Evolutionary conservation across 176 grass and related monocot species (phyloP).

Genomic region (bread wheat (Triticum aestivum)): DNA sequence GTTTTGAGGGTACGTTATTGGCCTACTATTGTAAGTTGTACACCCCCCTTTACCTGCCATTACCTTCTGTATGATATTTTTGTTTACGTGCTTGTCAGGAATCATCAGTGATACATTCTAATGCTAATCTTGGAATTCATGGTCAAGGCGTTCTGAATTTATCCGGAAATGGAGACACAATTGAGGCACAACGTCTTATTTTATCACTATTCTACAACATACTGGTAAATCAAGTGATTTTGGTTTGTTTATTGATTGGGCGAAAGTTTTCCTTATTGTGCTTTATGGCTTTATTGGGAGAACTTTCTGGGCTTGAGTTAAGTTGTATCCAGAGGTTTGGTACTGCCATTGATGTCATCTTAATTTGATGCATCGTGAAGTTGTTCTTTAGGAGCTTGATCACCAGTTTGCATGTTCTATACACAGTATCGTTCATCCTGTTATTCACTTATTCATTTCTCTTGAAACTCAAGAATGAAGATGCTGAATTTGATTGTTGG

Average conservation of each 20-base stretch:
- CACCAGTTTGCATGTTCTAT: constrained; percentile 8
- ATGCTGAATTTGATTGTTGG: constrained; percentile 18
- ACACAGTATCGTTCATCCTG: neutral
- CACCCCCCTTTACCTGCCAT: neutral
- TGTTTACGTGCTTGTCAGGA: constrained; percentile 57
- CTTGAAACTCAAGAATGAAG: constrained; percentile 17
- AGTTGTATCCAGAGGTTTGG: neutral
- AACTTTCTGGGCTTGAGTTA: constrained; percentile 1
- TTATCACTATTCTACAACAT: constrained; percentile 98
- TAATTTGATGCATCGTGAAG: neutral
- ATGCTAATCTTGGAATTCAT: constrained; percentile 96
- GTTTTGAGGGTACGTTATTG: constrained; percentile 74
- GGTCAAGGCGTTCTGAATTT: constrained; percentile 95
- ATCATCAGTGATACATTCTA: constrained; percentile 89
- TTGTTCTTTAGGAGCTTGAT: constrained; percentile 19
- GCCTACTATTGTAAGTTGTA: constrained; percentile 33
- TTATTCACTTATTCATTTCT: constrained; percentile 24
- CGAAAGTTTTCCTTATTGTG: constrained; percentile 24
- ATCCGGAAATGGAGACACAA: constrained; percentile 83
- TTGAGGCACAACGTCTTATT: constrained; percentile 90
- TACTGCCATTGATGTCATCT: constrained; percentile 4
- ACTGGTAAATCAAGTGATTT: constrained; percentile 50
- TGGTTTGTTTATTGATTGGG: constrained; percentile 12
- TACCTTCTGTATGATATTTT: constrained; percentile 26
- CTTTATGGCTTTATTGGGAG: neutral